These are phyloP conservation scores for Ophiosphaerella herpotricha DNA, from an alignment of 2,329 filamentous ascomycete species.

Conservation along the genomic window DNA sequence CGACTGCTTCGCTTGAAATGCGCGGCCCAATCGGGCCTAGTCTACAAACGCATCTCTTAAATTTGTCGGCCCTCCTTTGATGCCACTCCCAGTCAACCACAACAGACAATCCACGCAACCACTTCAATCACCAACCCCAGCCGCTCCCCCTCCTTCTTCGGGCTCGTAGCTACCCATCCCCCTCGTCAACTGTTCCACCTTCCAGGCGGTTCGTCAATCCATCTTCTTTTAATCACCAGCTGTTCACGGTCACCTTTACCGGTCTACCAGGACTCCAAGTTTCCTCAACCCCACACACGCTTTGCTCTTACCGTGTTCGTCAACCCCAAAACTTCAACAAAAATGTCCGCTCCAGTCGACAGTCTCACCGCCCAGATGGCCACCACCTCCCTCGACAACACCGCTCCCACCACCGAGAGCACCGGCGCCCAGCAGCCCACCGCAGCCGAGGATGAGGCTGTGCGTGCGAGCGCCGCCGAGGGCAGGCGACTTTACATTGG, in stretches of 20 bases:
- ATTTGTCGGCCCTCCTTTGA: conserved; percentile 30
- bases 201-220: conserved; percentile 53
- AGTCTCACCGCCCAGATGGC: conserved; percentile 75
- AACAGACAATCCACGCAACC: conserved; percentile 32
- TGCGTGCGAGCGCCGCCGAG: conserved; percentile 96
- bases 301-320: conserved; percentile 56
- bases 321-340: conserved; percentile 60
- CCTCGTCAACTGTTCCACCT: conserved; percentile 57
- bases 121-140: conserved; percentile 40
- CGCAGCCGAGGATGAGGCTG: conserved; percentile 81
- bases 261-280: conserved; percentile 50
- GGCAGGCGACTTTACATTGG: conserved; percentile 99
- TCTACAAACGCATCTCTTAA: conserved; percentile 25
- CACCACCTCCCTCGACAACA: conserved; percentile 66
- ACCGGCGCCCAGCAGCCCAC: conserved; percentile 66
- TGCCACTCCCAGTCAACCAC: conserved; percentile 40
- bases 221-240: conserved; percentile 35
- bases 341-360: conserved; percentile 85
- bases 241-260: conserved; percentile 47
- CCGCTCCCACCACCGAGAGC: conserved; percentile 50
- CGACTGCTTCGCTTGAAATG: conserved; percentile 24
- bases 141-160: conserved; percentile 40
- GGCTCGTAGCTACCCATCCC: conserved; percentile 58
- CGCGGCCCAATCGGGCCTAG: conserved; percentile 31
- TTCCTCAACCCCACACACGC: conserved; percentile 47